phyloP scores from a whole-genome alignment of 164 flowering plant species.

The Sedum album region DNA sequence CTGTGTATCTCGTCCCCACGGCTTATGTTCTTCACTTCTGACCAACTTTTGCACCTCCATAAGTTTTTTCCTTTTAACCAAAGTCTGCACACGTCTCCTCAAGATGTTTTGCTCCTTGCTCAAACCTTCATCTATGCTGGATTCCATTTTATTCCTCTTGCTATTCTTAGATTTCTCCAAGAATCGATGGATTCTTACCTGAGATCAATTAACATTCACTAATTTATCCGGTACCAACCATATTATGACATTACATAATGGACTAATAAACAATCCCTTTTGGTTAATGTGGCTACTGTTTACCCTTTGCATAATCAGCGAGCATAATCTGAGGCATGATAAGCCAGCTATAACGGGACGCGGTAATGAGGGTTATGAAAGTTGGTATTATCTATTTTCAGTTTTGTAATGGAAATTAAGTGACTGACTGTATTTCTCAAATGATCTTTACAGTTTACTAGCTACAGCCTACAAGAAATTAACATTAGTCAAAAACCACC shows the following conservation, averaged over 20 bases:
- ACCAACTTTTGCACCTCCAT: conserved; percentile 55
- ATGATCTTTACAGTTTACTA: background rate
- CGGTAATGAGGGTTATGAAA: background rate
- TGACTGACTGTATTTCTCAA: background rate
- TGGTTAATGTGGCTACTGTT: background rate
- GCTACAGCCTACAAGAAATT: background rate
- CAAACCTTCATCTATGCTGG: conserved; percentile 22
- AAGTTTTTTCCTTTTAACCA: conserved; percentile 50
- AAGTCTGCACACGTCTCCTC: conserved; percentile 50
- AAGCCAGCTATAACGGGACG: background rate
- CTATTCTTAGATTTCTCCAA: conserved; percentile 55
- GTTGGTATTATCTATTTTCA: background rate
- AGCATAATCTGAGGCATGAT: too few species aligned
- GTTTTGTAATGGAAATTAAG: background rate
- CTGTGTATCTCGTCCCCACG: conserved; percentile 72
- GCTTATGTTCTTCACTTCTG: conserved; percentile 38
- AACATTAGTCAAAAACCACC: background rate
- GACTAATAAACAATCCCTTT: background rate
- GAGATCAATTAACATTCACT: conserved; percentile 9
- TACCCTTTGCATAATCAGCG: too few species aligned
- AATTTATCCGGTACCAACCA: background rate
- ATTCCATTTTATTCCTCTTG: conserved; percentile 21
- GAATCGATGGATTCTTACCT: conserved; percentile 69
- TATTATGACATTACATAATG: background rate
- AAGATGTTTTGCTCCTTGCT: conserved; percentile 39